phyloP scores from a whole-genome alignment of 805 yeast genomes.

The Candida maris region DNA sequence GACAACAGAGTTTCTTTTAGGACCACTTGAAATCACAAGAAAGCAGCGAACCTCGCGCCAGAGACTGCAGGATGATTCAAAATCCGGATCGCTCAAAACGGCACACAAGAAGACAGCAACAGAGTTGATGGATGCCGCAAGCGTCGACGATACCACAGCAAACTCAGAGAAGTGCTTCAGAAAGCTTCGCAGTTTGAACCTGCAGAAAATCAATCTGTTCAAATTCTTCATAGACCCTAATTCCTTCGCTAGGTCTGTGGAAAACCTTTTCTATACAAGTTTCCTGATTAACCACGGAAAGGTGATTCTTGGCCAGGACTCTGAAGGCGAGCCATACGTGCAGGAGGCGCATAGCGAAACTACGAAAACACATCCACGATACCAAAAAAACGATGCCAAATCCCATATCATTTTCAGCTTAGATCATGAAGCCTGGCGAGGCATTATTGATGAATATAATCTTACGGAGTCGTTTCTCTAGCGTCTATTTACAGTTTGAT shows the following conservation, averaged over 20 bases:
- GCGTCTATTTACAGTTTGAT: constrained; percentile 1
- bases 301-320: constrained; percentile 50
- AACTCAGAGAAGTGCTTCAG: constrained; percentile 54
- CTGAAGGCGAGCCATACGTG: constrained; percentile 35
- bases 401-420: constrained; percentile 72
- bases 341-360: constrained; percentile 24
- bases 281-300: constrained; percentile 74
- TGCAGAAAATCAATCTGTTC: constrained; percentile 53
- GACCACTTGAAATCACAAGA: constrained; percentile 64
- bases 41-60: constrained; percentile 34
- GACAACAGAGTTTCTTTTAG: constrained; percentile 60
- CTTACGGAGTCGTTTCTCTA: constrained; percentile 49
- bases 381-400: constrained; percentile 22
- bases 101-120: constrained; percentile 53
- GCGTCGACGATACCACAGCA: constrained; percentile 54
- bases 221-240: constrained; percentile 69
- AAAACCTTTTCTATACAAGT: constrained; percentile 78
- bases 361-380: constrained; percentile 21
- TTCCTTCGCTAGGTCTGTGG: constrained; percentile 76
- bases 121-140: constrained; percentile 48
- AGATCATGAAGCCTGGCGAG: constrained; percentile 64
- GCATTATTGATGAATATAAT: constrained; percentile 47
- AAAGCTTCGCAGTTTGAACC: constrained; percentile 24
- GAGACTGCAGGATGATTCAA: constrained; percentile 42
- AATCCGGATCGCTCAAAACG: constrained; percentile 37